These are phyloP conservation scores for Ceratocystis harringtonii DNA, from an alignment of 2,329 filamentous ascomycete species.

Conservation along the genomic window DNA sequence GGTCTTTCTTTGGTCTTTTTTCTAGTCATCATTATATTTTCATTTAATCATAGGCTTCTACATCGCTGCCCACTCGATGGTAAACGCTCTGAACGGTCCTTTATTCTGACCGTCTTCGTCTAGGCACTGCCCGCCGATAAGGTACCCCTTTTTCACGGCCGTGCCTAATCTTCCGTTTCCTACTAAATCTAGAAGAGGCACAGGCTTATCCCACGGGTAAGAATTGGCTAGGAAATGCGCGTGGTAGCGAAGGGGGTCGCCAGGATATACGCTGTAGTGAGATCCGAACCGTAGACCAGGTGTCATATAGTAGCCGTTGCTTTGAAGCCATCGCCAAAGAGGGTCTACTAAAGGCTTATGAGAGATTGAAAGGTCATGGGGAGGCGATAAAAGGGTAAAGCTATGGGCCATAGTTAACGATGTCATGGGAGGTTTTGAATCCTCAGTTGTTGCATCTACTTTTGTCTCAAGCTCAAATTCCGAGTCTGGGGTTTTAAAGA, in stretches of 20 bases:
- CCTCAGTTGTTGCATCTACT: background rate
- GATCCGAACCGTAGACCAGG: constrained; percentile 90
- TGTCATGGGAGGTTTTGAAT: background rate
- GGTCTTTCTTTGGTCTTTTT: background rate
- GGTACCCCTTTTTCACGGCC: constrained; percentile 87
- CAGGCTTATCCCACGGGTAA: constrained; percentile 73
- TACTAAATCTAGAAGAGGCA: constrained; percentile 72
- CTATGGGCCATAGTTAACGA: constrained; percentile 13
- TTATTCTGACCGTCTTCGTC: constrained; percentile 23
- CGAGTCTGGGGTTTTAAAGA: constrained; percentile 18
- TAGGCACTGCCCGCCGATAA: constrained; percentile 57
- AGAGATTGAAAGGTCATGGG: constrained; percentile 23
- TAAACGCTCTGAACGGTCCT: constrained; percentile 52
- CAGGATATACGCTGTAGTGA: constrained; percentile 87
- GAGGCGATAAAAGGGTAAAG: constrained; percentile 14
- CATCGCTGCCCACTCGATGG: constrained; percentile 89
- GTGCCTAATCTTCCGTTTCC: constrained; percentile 79
- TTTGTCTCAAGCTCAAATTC: background rate
- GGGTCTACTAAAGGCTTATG: constrained; percentile 31
- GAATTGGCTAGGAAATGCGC: constrained; percentile 84
- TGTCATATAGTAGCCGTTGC: constrained; percentile 59
- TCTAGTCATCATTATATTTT: background rate
- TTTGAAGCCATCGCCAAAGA: constrained; percentile 67
- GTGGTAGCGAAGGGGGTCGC: constrained; percentile 87
- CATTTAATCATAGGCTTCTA: constrained; percentile 28